phyloP scores from a whole-genome alignment of 177 flowering plant species.

The Tripterygium wilfordii region DNA sequence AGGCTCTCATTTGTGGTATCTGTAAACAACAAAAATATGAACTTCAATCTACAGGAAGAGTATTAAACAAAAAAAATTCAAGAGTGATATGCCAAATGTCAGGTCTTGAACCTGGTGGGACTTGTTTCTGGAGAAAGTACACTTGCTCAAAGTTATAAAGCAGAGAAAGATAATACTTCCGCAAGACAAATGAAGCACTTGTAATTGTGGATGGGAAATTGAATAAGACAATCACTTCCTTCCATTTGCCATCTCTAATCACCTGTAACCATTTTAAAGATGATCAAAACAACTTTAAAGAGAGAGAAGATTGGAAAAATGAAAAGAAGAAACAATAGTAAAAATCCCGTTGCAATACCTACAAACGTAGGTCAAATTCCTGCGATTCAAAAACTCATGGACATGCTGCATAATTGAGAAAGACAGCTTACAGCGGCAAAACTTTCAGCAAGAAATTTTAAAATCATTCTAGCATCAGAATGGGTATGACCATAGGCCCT shows the following conservation, averaged over 20 bases:
- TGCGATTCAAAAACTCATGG: too few relatives aligned
- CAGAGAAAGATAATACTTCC: slow-evolving; percentile 69
- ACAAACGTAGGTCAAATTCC: too few relatives aligned
- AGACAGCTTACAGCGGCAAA: too few relatives aligned
- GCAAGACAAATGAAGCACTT: slow-evolving; percentile 73
- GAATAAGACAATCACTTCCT: neutral
- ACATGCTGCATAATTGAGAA: too few relatives aligned
- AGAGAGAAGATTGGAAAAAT: too few relatives aligned
- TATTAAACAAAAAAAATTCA: slow-evolving; percentile 1
- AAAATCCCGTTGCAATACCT: too few relatives aligned
- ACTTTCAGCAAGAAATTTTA: neutral
- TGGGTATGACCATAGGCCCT: neutral
- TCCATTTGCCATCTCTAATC: slow-evolving; percentile 4
- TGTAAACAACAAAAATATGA: slow-evolving; percentile 1
- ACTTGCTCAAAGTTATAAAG: slow-evolving; percentile 41
- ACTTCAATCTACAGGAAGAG: neutral
- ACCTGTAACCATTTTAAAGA: too few relatives aligned
- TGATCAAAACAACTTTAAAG: too few relatives aligned
- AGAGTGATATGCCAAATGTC: slow-evolving; percentile 23
- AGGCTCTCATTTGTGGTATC: slow-evolving; percentile 9
- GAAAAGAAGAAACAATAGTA: neutral
- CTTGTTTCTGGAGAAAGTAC: slow-evolving; percentile 53
- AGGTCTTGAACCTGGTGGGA: slow-evolving; percentile 16
- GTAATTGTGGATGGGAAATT: slow-evolving; percentile 40
- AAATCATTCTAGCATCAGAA: neutral